Evolutionary conservation across 768 basidiomycete genomes (phyloP).

Genomic region (Lactifluus volemus): DNA sequence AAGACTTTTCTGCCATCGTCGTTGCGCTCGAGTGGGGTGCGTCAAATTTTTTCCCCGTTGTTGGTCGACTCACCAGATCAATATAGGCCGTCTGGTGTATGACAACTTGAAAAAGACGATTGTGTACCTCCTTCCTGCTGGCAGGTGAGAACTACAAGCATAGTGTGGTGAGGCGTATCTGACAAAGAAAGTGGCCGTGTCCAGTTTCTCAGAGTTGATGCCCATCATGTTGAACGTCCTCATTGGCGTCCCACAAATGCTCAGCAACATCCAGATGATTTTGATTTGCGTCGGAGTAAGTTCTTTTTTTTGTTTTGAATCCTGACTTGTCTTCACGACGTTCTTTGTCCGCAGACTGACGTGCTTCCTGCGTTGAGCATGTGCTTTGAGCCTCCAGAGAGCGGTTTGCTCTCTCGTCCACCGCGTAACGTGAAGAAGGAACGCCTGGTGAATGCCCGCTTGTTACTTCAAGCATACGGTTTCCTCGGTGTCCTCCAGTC

Average conservation of each 20-base stretch:
- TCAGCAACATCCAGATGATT: constrained; percentile 37
- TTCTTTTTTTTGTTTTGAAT: neutral
- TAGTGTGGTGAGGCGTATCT: no score
- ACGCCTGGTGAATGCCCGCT: constrained; percentile 42
- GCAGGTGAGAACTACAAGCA: constrained; percentile 28
- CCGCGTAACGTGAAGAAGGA: constrained; percentile 50
- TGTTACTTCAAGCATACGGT: constrained; percentile 49
- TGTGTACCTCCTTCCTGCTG: constrained; percentile 42
- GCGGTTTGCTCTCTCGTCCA: constrained; percentile 44
- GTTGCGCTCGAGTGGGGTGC: constrained; percentile 53
- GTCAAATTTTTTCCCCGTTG: neutral
- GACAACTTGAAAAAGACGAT: constrained; percentile 55
- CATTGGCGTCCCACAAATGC: constrained; percentile 35
- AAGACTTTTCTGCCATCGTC: constrained; percentile 58
- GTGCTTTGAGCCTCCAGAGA: constrained; percentile 53
- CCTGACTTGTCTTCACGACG: no score
- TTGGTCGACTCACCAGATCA: no score
- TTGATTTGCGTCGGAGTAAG: constrained; percentile 40
- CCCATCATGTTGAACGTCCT: constrained; percentile 45
- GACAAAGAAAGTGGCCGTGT: neutral
- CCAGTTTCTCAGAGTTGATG: constrained; percentile 52
- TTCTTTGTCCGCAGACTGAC: constrained; percentile 34
- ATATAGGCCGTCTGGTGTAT: constrained; percentile 42
- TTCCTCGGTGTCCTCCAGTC: constrained; percentile 45
- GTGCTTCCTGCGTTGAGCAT: constrained; percentile 46